These are phyloP conservation scores for Parachaetomium inaequale DNA, from an alignment of 495 filamentous ascomycete genomes.

Conservation along the genomic window DNA sequence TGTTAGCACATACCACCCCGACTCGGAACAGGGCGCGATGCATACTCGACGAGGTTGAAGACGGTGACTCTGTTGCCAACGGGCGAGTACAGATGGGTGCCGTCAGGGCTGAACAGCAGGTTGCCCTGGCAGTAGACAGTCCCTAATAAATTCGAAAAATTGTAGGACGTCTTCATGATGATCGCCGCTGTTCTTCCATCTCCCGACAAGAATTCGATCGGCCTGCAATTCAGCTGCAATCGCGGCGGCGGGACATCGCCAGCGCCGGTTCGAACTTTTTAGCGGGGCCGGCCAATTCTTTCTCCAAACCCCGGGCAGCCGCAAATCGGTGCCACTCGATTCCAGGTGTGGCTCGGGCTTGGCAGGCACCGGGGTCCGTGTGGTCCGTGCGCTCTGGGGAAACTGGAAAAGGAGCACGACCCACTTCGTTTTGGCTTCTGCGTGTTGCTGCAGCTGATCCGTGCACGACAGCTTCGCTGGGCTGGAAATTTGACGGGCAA, in stretches of 20 bases:
- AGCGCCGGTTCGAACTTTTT: slow-evolving; percentile 30
- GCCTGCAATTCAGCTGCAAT: slow-evolving; percentile 5
- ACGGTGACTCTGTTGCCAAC: slow-evolving; percentile 94
- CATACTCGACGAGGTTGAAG: slow-evolving; percentile 91
- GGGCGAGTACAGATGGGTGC: slow-evolving; percentile 90
- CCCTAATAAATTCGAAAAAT: slow-evolving; percentile 94
- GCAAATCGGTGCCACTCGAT: no score
- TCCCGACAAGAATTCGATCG: neutral
- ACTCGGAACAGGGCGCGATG: neutral
- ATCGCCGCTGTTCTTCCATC: slow-evolving; percentile 29
- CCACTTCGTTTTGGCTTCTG: slow-evolving; percentile 22
- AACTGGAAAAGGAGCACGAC: slow-evolving; percentile 27
- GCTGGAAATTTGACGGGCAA: slow-evolving; percentile 41
- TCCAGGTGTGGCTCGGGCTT: slow-evolving; percentile 4
- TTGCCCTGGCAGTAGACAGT: slow-evolving; percentile 98
- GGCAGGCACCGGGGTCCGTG: slow-evolving; percentile 17
- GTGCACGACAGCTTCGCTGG: slow-evolving; percentile 21
- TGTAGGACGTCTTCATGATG: slow-evolving; percentile 96
- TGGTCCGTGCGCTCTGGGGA: slow-evolving; percentile 24
- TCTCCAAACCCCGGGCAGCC: slow-evolving; percentile 25
- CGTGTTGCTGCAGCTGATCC: slow-evolving; percentile 20
- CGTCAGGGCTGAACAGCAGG: slow-evolving; percentile 93
- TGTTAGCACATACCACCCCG: slow-evolving; percentile 24
- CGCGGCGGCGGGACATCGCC: slow-evolving; percentile 13
- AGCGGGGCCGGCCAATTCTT: slow-evolving; percentile 35